Conservation (phyloP, 2,329 filamentous ascomycete genomes). For the Polytolypa hystricis region DNA sequence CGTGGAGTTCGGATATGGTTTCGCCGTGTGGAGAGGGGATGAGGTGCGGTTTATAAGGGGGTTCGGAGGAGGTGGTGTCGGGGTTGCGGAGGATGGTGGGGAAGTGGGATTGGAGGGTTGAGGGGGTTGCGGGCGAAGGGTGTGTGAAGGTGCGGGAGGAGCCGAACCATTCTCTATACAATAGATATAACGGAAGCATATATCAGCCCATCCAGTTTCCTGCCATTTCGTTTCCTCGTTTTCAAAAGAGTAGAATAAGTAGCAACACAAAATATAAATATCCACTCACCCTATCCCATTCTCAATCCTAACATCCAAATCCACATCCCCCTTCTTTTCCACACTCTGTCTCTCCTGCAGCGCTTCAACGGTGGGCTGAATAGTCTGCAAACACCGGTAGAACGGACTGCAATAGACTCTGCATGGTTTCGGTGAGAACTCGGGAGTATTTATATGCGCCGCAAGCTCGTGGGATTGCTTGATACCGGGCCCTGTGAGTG, state of each 20-base stretch:
- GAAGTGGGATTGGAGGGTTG: conserved; percentile 56
- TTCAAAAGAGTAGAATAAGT: not conserved
- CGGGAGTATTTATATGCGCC: conserved; percentile 20
- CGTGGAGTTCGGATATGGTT: conserved; percentile 65
- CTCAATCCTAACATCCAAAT: conserved; percentile 38
- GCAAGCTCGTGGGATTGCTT: conserved; percentile 71
- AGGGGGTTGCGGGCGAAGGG: conserved; percentile 59
- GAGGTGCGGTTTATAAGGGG: conserved; percentile 51
- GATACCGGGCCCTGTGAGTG: conserved; percentile 76
- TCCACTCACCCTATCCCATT: conserved; percentile 42
- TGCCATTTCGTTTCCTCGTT: not conserved
- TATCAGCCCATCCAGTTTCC: too few species aligned
- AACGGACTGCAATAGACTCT: conserved; percentile 72
- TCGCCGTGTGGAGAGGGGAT: conserved; percentile 66
- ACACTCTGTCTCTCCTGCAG: conserved; percentile 23
- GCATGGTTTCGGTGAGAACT: conserved; percentile 29
- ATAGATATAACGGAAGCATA: not conserved
- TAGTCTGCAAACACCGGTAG: conserved; percentile 78
- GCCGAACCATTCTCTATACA: conserved; percentile 76
- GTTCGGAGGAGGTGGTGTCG: conserved; percentile 20
- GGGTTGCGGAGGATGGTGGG: conserved; percentile 33
- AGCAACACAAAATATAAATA: too few species aligned
- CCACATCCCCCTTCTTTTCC: conserved; percentile 22
- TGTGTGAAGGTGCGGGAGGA: conserved; percentile 68
- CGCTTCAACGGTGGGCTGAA: conserved; percentile 50